These are phyloP conservation scores for Casaregolazyma lundiana DNA, from an alignment of 1,139 yeast species.

Conservation along the genomic window DNA sequence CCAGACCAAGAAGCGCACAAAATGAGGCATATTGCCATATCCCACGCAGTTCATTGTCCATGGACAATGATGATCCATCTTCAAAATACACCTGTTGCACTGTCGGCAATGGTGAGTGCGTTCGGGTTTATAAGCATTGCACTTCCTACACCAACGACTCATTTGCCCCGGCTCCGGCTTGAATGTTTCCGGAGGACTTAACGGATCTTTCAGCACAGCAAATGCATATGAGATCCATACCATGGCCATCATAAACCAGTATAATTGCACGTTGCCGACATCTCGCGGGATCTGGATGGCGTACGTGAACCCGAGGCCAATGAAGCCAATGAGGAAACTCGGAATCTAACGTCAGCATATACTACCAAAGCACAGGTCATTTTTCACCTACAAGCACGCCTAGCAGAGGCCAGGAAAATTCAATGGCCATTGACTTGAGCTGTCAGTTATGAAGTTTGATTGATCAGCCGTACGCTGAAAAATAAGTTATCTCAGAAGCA, in stretches of 20 bases:
- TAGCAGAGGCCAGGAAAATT: conserved; percentile 29
- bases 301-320: conserved; percentile 64
- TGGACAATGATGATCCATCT: conserved; percentile 87
- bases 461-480: not conserved
- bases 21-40: conserved; percentile 72
- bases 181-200: conserved; percentile 47
- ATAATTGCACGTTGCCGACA: conserved; percentile 42
- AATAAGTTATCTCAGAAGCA: not conserved
- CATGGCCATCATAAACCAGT: conserved; percentile 48
- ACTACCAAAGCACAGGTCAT: not conserved
- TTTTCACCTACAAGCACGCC: conserved; percentile 24
- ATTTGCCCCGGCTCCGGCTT: conserved; percentile 41
- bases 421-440: conserved; percentile 26
- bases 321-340: conserved; percentile 47
- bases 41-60: conserved; percentile 90
- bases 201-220: conserved; percentile 59
- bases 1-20: conserved; percentile 71
- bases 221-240: conserved; percentile 67
- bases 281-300: conserved; percentile 48
- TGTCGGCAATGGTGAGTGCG: conserved; percentile 73
- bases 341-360: conserved; percentile 50
- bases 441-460: conserved; percentile 1
- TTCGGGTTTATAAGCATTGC: conserved; percentile 65
- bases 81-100: conserved; percentile 52
- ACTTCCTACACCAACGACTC: conserved; percentile 63